These are phyloP conservation scores for Penicillium sp. DNA, from an alignment of 2,329 filamentous ascomycete genomes.

Conservation along the genomic window DNA sequence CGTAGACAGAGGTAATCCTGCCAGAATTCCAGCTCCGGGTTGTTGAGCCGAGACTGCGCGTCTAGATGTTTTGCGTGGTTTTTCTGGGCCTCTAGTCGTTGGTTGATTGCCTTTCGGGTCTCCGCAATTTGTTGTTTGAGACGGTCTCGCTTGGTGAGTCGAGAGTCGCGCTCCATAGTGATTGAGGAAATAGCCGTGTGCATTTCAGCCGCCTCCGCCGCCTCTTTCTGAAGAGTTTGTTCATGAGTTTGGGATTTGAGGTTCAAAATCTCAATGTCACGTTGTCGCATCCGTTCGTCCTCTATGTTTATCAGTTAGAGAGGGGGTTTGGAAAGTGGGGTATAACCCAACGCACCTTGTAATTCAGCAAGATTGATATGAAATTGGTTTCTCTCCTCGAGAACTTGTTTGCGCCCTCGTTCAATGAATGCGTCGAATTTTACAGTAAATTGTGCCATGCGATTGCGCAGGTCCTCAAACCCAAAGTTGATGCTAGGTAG, in stretches of 20 bases:
- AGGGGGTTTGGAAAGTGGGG: too few species aligned
- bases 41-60: conserved; percentile 82
- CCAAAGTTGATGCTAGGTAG: conserved; percentile 92
- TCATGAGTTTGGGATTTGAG: conserved; percentile 58
- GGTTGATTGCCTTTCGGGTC: conserved; percentile 48
- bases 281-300: conserved; percentile 86
- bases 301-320: conserved; percentile 54
- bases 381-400: conserved; percentile 94
- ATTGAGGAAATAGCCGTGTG: conserved; percentile 60
- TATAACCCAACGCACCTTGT: conserved; percentile 63
- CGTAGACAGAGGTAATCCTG: conserved; percentile 83
- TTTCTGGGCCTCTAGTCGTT: conserved; percentile 48
- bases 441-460: conserved; percentile 89
- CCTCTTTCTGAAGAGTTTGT: conserved; percentile 59
- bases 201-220: conserved; percentile 64
- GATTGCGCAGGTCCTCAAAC: conserved; percentile 91
- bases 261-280: conserved; percentile 76
- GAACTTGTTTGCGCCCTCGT: conserved; percentile 79
- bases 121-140: conserved; percentile 57
- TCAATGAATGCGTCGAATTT: conserved; percentile 95
- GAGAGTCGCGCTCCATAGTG: conserved; percentile 56
- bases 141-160: conserved; percentile 56
- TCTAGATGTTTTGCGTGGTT: conserved; percentile 69
- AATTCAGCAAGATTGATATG: conserved; percentile 86
- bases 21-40: conserved; percentile 95